phyloP scores from a whole-genome alignment of 2,329 filamentous ascomycete genomes.

The Fusarium oxysporum region DNA sequence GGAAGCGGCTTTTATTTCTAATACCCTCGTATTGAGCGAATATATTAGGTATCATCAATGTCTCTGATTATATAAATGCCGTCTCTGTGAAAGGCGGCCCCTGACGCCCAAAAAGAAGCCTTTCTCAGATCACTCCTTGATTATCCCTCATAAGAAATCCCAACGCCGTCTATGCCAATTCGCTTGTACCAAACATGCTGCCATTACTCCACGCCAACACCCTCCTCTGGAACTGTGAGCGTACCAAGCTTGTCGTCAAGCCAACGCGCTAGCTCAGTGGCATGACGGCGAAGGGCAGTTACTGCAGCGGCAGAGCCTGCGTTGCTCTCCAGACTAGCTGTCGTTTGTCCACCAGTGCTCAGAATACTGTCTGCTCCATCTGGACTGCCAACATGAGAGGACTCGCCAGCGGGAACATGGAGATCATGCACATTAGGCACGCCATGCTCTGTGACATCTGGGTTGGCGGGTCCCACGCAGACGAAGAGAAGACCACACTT shows the following conservation, averaged over 20 bases:
- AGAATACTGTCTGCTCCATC: conserved; percentile 61
- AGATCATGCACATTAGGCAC: conserved; percentile 33
- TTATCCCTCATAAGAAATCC: conserved; percentile 25
- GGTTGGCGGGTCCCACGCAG: conserved; percentile 64
- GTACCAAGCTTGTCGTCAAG: conserved; percentile 70
- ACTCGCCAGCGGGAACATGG: conserved; percentile 46
- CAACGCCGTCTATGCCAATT: conserved; percentile 43
- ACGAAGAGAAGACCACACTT: conserved; percentile 72
- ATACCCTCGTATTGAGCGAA: conserved; percentile 24
- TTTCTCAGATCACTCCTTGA: conserved; percentile 3
- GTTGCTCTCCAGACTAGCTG: conserved; percentile 54
- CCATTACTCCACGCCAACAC: conserved; percentile 53
- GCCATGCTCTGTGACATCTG: conserved; percentile 40
- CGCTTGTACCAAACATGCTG: conserved; percentile 14
- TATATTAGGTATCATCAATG: conserved; percentile 16
- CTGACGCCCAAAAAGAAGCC: conserved; percentile 39
- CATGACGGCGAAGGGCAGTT: conserved; percentile 65
- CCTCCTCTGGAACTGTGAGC: conserved; percentile 65
- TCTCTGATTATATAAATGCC: conserved; percentile 30
- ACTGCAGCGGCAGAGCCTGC: conserved; percentile 59
- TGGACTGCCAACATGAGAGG: conserved; percentile 52
- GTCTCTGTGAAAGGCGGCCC: conserved; percentile 36
- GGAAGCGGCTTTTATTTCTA: conserved; percentile 31
- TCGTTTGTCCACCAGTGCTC: conserved; percentile 60
- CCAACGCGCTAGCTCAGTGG: conserved; percentile 69